Base-by-base conservation (phyloP, 192 early-diverging fungal species). In the Coemansia sp. region DNA sequence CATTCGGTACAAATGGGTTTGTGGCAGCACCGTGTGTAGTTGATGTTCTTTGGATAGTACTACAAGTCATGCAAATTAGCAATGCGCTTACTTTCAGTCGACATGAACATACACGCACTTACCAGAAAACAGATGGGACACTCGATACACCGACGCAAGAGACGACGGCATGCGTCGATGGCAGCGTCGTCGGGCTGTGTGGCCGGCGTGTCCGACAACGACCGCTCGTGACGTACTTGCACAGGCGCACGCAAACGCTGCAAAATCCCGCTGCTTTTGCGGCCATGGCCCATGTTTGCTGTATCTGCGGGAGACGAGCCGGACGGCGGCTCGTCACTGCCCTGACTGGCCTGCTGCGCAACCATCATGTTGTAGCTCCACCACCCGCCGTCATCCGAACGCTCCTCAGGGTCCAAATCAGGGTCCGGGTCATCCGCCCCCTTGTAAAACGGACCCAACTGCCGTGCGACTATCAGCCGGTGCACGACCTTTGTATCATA, bases 1-100 rank as follows among this genome's bases (percentile, higher is more conserved):
- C 95, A 97, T 65, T 97, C 95, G 10, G 94, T 94, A 82, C 95
- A 97, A 60, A 97, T 92, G 7, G 95, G 94, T 67, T 96, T 90
- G 71, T 92, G 91, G 82, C 95, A 97, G 79, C 95, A 97, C 27
- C 91, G 79, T 16, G 94, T 91, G 70, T 91, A 87, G 80, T 97
- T 97, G 78, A 93, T 93, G 78, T 95, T 93, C 60, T 85, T 72
- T 16, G 94, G 93, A 67, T 97, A 97, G 74, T 91, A 95, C 31
- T 35, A 35, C 31, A 35, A 6, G 29, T 0, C 21, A 21, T 21
- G 29, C 0, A 31, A 6, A 7, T 35, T 35, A 35, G 31, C 8
- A 35, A 8, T 35, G 31, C 8, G 6, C 8, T 35, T 35, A 35
- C 7, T 1, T 8, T 1, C 31, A 21, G 21, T 6, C 7, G 6